Evolutionary conservation across 1,139 yeast genomes (phyloP).

Genomic region (Arxiozyma slooffiae): DNA sequence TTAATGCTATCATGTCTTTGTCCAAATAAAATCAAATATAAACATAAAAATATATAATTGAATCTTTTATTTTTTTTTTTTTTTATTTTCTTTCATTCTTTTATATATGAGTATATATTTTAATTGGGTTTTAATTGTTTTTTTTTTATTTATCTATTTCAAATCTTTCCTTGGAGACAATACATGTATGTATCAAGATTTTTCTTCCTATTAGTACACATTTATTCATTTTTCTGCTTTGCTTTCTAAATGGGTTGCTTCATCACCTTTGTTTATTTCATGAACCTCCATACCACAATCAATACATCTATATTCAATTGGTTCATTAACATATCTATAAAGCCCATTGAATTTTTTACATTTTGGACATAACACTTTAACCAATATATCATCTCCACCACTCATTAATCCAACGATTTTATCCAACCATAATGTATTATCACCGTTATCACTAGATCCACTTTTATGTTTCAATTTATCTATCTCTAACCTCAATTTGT

Average conservation of each 20-base stretch:
- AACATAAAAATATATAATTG: slow-evolving; percentile 3
- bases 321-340: slow-evolving; percentile 36
- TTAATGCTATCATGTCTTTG: slow-evolving; percentile 89
- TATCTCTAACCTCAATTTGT: slow-evolving; percentile 30
- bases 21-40: slow-evolving; percentile 31
- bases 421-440: slow-evolving; percentile 26
- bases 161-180: neutral
- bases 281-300: slow-evolving; percentile 42
- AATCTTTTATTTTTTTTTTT: neutral
- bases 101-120: neutral
- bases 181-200: neutral
- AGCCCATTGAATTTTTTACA: slow-evolving; percentile 22
- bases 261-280: neutral
- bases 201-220: neutral
- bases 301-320: slow-evolving; percentile 61
- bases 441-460: slow-evolving; percentile 18
- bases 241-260: neutral
- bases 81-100: neutral
- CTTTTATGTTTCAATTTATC: slow-evolving; percentile 6
- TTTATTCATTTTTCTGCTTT: neutral
- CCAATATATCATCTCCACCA: slow-evolving; percentile 23
- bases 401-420: slow-evolving; percentile 25
- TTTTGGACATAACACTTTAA: slow-evolving; percentile 21
- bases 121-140: neutral
- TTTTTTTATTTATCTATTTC: neutral